phyloP scores from a whole-genome alignment of 1,139 yeast species.

The Hyphopichia burtonii region DNA sequence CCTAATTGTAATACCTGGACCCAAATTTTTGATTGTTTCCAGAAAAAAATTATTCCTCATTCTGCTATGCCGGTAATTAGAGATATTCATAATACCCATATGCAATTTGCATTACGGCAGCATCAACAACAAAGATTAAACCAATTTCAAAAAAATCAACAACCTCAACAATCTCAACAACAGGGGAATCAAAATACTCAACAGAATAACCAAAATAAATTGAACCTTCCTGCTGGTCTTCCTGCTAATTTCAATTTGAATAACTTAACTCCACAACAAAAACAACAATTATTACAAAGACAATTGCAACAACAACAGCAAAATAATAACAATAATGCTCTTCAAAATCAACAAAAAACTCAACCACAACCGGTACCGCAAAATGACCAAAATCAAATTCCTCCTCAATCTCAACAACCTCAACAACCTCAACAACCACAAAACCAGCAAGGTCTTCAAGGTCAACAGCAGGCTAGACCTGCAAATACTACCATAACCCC shows the following conservation, averaged over 20 bases:
- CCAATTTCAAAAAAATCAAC: conserved; percentile 15
- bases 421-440: conserved; percentile 11
- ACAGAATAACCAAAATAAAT: conserved; percentile 9
- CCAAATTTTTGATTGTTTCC: conserved; percentile 70
- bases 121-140: conserved; percentile 30
- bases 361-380: conserved; percentile 13
- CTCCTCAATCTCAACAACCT: conserved; percentile 9
- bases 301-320: conserved; percentile 28
- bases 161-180: conserved; percentile 14
- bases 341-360: conserved; percentile 14
- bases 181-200: conserved; percentile 12
- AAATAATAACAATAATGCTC: conserved; percentile 8
- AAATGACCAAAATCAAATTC: conserved; percentile 7
- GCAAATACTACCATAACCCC: conserved; percentile 42
- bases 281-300: conserved; percentile 34
- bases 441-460: conserved; percentile 8
- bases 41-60: conserved; percentile 55
- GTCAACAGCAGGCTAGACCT: conserved; percentile 16
- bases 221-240: conserved; percentile 8
- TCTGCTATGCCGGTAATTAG: conserved; percentile 55
- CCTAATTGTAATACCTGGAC: conserved; percentile 84
- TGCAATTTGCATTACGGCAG: conserved; percentile 32
- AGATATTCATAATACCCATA: conserved; percentile 61
- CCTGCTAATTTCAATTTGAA: conserved; percentile 15
- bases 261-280: conserved; percentile 35